phyloP scores from a whole-genome alignment of 805 yeast species.

The Soucietia sequanensis region DNA sequence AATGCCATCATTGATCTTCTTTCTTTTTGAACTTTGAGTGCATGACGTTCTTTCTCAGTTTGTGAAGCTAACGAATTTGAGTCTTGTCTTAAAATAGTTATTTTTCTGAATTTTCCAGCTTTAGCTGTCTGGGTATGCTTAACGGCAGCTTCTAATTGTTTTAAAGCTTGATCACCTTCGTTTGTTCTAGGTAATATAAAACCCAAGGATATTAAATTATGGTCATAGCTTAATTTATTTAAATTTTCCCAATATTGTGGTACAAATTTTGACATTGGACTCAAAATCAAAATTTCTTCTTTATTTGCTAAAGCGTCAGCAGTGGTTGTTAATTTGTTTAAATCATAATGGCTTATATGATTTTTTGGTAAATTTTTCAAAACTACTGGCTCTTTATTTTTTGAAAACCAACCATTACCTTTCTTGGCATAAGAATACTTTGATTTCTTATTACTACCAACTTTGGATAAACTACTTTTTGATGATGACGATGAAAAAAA shows the following conservation, averaged over 20 bases:
- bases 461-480: slow-evolving; percentile 2
- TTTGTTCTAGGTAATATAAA: slow-evolving; percentile 82
- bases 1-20: slow-evolving; percentile 90
- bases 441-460: slow-evolving; percentile 12
- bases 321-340: slow-evolving; percentile 74
- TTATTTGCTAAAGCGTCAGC: slow-evolving; percentile 69
- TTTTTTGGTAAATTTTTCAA: slow-evolving; percentile 65
- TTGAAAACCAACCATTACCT: slow-evolving; percentile 47
- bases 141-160: slow-evolving; percentile 70
- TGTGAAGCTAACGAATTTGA: slow-evolving; percentile 72
- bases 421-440: slow-evolving; percentile 49
- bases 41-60: slow-evolving; percentile 87
- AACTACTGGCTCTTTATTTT: slow-evolving; percentile 51
- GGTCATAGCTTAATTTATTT: slow-evolving; percentile 73
- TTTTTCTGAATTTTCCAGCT: slow-evolving; percentile 69
- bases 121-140: slow-evolving; percentile 63
- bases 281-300: slow-evolving; percentile 80
- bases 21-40: slow-evolving; percentile 78
- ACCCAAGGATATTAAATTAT: slow-evolving; percentile 81
- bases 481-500: slow-evolving; percentile 29
- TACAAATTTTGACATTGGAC: slow-evolving; percentile 88
- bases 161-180: slow-evolving; percentile 80
- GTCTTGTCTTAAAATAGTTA: slow-evolving; percentile 91
- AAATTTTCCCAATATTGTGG: slow-evolving; percentile 87
- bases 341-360: slow-evolving; percentile 79